phyloP scores from a whole-genome alignment of 345 rosid genomes.

The Noccaea bulbosa region DNA sequence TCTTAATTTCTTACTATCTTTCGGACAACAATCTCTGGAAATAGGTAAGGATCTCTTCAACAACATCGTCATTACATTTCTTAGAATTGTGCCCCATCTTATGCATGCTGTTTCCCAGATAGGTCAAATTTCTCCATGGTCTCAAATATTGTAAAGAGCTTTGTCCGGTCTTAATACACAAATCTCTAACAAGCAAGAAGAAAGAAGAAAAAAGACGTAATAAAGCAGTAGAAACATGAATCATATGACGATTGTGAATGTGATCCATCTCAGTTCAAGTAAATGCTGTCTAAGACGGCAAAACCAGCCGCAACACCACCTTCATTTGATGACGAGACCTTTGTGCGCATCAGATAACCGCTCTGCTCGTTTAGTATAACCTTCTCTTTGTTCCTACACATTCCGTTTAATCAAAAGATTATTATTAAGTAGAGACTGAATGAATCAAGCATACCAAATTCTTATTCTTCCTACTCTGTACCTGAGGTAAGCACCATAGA shows the following conservation, averaged over 20 bases:
- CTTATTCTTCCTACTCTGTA: conserved; percentile 32
- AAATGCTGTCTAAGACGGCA: conserved; percentile 89
- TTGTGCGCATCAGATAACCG: conserved; percentile 92
- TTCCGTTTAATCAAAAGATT: conserved; percentile 26
- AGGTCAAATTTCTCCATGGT: too few species aligned
- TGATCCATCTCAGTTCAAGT: conserved; percentile 58
- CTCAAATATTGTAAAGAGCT: conserved; percentile 6
- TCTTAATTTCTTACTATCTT: neutral
- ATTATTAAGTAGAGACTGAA: neutral
- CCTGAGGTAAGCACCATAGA: conserved; percentile 89
- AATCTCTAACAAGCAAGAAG: conserved; percentile 16
- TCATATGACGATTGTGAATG: conserved; percentile 16
- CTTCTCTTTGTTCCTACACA: conserved; percentile 79
- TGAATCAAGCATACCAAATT: conserved; percentile 18
- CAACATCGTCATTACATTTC: neutral
- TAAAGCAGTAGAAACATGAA: conserved; percentile 19
- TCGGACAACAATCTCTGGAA: neutral
- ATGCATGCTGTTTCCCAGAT: neutral
- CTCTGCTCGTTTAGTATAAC: conserved; percentile 75
- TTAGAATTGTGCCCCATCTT: neutral
- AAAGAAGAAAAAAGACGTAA: neutral
- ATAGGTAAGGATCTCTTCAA: neutral
- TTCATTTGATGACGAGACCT: conserved; percentile 86
- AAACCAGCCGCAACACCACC: conserved; percentile 97
- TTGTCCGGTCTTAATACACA: conserved; percentile 19